Conservation (phyloP, 306 rosid genomes). For the Gastrolobium bilobum region DNA sequence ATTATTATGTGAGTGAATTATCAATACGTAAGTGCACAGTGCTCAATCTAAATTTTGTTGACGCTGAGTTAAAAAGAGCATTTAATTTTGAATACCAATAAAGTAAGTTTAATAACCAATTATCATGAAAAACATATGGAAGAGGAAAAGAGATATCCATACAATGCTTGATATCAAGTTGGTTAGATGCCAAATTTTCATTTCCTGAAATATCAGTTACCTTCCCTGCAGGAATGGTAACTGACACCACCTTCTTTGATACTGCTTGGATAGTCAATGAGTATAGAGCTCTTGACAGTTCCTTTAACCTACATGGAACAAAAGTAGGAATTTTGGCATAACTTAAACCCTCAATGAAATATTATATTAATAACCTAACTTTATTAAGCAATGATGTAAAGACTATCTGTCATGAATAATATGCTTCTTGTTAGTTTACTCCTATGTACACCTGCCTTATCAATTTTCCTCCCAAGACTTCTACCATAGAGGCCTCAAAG, state of each 20-base stretch:
- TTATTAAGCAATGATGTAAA: neutral
- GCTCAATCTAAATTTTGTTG: neutral
- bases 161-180: conserved; percentile 69
- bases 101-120: conserved; percentile 4
- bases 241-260: conserved; percentile 56
- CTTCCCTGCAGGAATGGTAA: conserved; percentile 69
- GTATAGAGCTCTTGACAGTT: conserved; percentile 76
- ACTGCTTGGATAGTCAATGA: conserved; percentile 59
- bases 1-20: neutral
- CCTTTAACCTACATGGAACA: conserved; percentile 59
- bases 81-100: conserved; percentile 20
- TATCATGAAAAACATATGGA: neutral
- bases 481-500: conserved; percentile 62
- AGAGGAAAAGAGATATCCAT: conserved; percentile 49
- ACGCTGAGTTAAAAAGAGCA: conserved; percentile 1
- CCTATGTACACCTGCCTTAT: conserved; percentile 66
- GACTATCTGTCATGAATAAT: neutral
- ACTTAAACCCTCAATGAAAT: conserved; percentile 26
- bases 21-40: neutral
- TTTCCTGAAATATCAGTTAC: conserved; percentile 78
- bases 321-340: neutral
- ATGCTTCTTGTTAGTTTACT: conserved; percentile 34
- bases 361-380: neutral
- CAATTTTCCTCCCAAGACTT: conserved; percentile 66
- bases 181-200: conserved; percentile 73